phyloP scores from a whole-genome alignment of 1,284 basidiomycete genomes.

The Cerioporus squamosus region DNA sequence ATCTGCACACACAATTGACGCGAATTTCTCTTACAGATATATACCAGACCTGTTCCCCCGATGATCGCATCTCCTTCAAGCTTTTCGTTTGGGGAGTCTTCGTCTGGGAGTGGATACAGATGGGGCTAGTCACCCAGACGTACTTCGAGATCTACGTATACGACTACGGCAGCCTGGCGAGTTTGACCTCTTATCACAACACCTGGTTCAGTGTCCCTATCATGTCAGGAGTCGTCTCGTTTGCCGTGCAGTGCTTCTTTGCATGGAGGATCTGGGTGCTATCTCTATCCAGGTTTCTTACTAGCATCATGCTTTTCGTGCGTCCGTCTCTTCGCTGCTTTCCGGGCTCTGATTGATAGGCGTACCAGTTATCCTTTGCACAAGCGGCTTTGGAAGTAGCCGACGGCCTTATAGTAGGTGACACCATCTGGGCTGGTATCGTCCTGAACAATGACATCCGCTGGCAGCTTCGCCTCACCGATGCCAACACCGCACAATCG shows the following conservation, averaged over 20 bases:
- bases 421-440: no score
- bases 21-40: not conserved
- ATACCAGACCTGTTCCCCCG: slow-evolving; percentile 7
- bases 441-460: no score
- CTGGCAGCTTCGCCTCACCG: not conserved
- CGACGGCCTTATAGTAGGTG: slow-evolving; percentile 4
- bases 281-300: slow-evolving; percentile 8
- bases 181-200: slow-evolving; percentile 15
- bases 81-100: not conserved
- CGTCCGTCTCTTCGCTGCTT: not conserved
- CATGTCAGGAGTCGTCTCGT: slow-evolving; percentile 22
- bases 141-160: slow-evolving; percentile 22
- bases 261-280: slow-evolving; percentile 25
- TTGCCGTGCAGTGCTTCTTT: slow-evolving; percentile 24
- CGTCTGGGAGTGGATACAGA: slow-evolving; percentile 19
- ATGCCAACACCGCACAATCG: not conserved
- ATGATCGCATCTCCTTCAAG: slow-evolving; percentile 5
- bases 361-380: slow-evolving; percentile 9
- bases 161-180: slow-evolving; percentile 14
- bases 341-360: not conserved
- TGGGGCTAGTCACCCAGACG: slow-evolving; percentile 13
- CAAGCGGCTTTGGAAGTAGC: slow-evolving; percentile 2
- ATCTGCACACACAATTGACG: no score
- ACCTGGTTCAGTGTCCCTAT: slow-evolving; percentile 28
- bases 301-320: slow-evolving; percentile 14